Percentiles rank a stretch among this genome's conserved stretches.
These are phyloP conservation scores for Dipodascus albidus DNA, from an alignment of 805 yeast genomes.

Conservation along the genomic window DNA sequence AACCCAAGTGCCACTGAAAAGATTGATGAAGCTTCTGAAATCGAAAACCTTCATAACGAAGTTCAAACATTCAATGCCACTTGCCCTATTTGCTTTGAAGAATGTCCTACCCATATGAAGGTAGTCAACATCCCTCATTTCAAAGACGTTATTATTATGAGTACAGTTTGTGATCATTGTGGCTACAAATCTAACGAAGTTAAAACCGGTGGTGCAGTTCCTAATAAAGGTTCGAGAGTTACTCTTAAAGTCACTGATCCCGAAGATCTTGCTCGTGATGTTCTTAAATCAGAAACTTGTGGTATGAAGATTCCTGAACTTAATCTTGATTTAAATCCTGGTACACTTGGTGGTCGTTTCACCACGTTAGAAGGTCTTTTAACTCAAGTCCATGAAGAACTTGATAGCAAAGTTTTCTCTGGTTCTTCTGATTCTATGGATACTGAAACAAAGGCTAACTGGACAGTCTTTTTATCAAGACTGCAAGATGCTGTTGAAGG, in stretches of 20 bases:
- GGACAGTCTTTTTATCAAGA: constrained; percentile 68
- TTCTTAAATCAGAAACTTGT: constrained; percentile 90
- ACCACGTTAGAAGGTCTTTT: constrained; percentile 93
- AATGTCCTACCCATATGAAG: constrained; percentile 93
- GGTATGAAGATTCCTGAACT: constrained; percentile 78
- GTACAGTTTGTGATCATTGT: constrained; percentile 83
- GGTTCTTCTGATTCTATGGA: constrained; percentile 91
- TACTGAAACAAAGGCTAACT: constrained; percentile 57
- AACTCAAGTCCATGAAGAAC: constrained; percentile 80
- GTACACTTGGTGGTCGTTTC: constrained; percentile 96
- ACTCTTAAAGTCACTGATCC: constrained; percentile 71
- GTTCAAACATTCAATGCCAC: constrained; percentile 89
- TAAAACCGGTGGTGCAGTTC: constrained; percentile 95
- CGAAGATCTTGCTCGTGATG: constrained; percentile 89
- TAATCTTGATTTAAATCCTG: constrained; percentile 81
- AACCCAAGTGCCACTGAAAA: constrained; percentile 19
- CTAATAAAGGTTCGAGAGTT: constrained; percentile 69
- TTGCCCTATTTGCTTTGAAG: constrained; percentile 78
- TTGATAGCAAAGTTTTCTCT: constrained; percentile 71
- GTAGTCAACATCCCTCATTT: constrained; percentile 94
- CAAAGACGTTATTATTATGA: constrained; percentile 94
- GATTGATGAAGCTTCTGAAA: constrained; percentile 50
- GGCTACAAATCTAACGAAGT: constrained; percentile 97
- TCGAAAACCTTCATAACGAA: constrained; percentile 78
- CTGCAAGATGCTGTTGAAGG: constrained; percentile 76